Evolutionary conservation across 495 filamentous ascomycete genomes (phyloP), one percentile per base, ranked within the genome.

Genomic region (Lepidopterella palustris): DNA sequence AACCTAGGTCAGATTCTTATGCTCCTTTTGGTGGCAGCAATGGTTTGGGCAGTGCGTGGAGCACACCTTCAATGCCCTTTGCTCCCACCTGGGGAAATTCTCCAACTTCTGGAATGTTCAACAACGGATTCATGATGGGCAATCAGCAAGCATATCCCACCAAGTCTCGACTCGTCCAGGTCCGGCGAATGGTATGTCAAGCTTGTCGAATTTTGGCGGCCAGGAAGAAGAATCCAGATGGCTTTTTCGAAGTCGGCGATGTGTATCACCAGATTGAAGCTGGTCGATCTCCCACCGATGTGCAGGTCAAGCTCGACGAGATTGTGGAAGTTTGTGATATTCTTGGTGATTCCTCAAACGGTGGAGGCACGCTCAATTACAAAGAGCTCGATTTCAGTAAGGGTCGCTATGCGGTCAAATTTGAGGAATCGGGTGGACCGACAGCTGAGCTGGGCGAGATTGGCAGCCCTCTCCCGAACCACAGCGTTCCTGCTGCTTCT

Each of bases 251-350:
- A 58, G 78, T 91, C 45, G 78, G 81, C 11, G 72, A 74, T 15
- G 79, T 97, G 51, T 82, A 86, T 51, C 76, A 76, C 4, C 85
- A 86, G 53, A 77, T 95, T 11, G 83, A 89, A 28, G 69, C 78
- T 47, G 72, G 83, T 32, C 83, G 80, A 29, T 73, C 79, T 23
- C 62, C 77, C 0, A 72, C 70, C 39, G 86, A 90, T 40, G 73
- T 80, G 1, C 72, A 80, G 0, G 81, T 93, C 58, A 75, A 76
- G 2, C 76, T 87, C 53, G 75, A 82, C 27, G 91, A 96, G 62
- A 78, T 98, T 71, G 78, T 90, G n/a, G 87, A 89, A 49, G 89
- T 95, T 57, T 92, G 88, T 71, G 92, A 97, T 61, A 95, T 92
- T 1, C 87, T 93, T 69, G 93, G 93, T 58, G 95, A 88, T 65